Percentiles rank a stretch among this genome's conserved stretches.
Evolutionary conservation across 352 stramenopile genomes (phyloP).

Genomic region (Pythium sp.): DNA sequence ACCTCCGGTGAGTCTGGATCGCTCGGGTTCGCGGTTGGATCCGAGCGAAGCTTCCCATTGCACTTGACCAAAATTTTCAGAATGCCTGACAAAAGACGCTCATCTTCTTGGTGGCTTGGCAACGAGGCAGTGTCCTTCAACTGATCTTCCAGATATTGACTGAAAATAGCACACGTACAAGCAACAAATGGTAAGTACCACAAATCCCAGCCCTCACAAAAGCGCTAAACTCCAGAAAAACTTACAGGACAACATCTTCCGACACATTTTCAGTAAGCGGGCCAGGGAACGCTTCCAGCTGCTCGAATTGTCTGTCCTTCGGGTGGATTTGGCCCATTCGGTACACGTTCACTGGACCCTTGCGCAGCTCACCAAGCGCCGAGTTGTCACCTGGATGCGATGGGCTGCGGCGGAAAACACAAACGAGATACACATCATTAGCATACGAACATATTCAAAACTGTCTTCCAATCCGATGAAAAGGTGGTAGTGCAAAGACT

Average conservation of each 20-base stretch:
- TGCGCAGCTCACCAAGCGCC: constrained; percentile 63
- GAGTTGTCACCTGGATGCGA: constrained; percentile 47
- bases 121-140: constrained; percentile 32
- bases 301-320: constrained; percentile 60
- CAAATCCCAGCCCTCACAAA: background rate
- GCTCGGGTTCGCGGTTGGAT: constrained; percentile 39
- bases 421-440: background rate
- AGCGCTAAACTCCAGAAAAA: background rate
- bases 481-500: constrained; percentile 15
- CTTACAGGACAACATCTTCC: constrained; percentile 61
- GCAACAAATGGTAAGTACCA: background rate
- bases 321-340: constrained; percentile 78
- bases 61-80: constrained; percentile 72
- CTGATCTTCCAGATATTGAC: constrained; percentile 59
- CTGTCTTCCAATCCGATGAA: background rate
- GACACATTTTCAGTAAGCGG: constrained; percentile 60
- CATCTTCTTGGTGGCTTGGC: constrained; percentile 52
- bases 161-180: background rate
- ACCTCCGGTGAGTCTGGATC: constrained; percentile 64
- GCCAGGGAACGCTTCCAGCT: constrained; percentile 75
- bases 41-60: constrained; percentile 72
- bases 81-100: constrained; percentile 66
- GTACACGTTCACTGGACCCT: constrained; percentile 79
- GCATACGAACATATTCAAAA: background rate
- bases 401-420: constrained; percentile 26